Evolutionary conservation across 805 yeast genomes (phyloP).

Genomic region (Kodamaea jinghongensis): DNA sequence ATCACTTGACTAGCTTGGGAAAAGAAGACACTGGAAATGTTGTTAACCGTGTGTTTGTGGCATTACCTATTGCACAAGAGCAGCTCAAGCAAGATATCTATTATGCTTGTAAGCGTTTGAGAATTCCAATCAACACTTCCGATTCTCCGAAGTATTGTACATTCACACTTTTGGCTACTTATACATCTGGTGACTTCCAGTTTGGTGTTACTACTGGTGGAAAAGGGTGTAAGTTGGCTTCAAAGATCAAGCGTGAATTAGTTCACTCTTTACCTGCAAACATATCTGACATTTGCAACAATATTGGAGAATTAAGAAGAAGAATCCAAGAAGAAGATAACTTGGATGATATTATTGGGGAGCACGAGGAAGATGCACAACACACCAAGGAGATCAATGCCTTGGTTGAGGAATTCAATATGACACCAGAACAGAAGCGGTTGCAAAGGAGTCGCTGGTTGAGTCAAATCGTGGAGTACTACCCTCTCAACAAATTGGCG

Average conservation of each 20-base stretch:
- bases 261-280: slow-evolving; percentile 63
- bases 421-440: slow-evolving; percentile 50
- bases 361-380: slow-evolving; percentile 66
- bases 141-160: slow-evolving; percentile 72
- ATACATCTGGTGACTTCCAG: slow-evolving; percentile 69
- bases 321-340: slow-evolving; percentile 54
- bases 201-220: slow-evolving; percentile 84
- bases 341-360: slow-evolving; percentile 43
- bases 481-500: slow-evolving; percentile 67
- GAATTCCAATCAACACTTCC: slow-evolving; percentile 82
- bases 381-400: slow-evolving; percentile 58
- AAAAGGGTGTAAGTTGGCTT: slow-evolving; percentile 84
- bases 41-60: slow-evolving; percentile 76
- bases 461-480: slow-evolving; percentile 87
- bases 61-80: slow-evolving; percentile 32
- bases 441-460: slow-evolving; percentile 76
- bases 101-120: slow-evolving; percentile 49
- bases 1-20: slow-evolving; percentile 51
- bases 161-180: slow-evolving; percentile 73
- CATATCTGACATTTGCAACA: slow-evolving; percentile 64
- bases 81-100: slow-evolving; percentile 42
- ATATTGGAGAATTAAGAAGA: slow-evolving; percentile 64
- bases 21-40: slow-evolving; percentile 57
- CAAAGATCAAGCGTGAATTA: slow-evolving; percentile 73
- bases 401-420: slow-evolving; percentile 58